Conservation (phyloP, 108 stramenopile genomes). For the Licmophora abbreviata region DNA sequence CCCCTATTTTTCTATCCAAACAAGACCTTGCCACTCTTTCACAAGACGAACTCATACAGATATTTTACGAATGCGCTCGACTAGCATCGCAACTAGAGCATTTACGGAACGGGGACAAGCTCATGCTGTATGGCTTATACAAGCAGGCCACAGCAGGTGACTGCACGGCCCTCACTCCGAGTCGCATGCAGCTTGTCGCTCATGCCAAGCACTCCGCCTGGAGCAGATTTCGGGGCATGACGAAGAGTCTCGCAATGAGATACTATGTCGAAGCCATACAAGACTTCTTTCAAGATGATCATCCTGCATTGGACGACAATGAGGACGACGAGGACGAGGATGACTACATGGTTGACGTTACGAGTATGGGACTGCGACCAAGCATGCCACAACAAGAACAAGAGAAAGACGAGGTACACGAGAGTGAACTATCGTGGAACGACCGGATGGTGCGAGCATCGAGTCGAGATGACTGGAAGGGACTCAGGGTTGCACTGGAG, state of each 20-base stretch:
- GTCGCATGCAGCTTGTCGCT: conserved; percentile 48
- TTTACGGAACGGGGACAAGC: conserved; percentile 57
- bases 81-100: too few species aligned
- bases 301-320: too few species aligned
- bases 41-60: too few species aligned
- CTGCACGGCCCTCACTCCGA: conserved; percentile 17
- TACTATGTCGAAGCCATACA: conserved; percentile 60
- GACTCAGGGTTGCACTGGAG: conserved; percentile 12
- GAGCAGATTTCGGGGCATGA: conserved; percentile 46
- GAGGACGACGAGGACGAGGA: conserved; percentile 31
- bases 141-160: conserved; percentile 84
- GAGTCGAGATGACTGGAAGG: neutral
- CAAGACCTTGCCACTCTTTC: too few species aligned
- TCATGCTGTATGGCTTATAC: conserved; percentile 82
- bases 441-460: conserved; percentile 2
- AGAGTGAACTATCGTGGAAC: neutral
- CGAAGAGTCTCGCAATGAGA: conserved; percentile 31
- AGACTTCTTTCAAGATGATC: conserved; percentile 22
- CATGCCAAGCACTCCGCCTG: conserved; percentile 64
- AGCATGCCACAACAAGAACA: conserved; percentile 9
- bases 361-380: conserved; percentile 6
- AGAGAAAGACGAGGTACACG: conserved; percentile 7
- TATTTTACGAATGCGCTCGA: too few species aligned
- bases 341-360: conserved; percentile 2
- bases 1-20: too few species aligned